A percentile compares a stretch with the other conserved stretches of the same genome.
Evolutionary conservation across 176 grass and related monocot species (phyloP).

Genomic region (Paspalum notatum): DNA sequence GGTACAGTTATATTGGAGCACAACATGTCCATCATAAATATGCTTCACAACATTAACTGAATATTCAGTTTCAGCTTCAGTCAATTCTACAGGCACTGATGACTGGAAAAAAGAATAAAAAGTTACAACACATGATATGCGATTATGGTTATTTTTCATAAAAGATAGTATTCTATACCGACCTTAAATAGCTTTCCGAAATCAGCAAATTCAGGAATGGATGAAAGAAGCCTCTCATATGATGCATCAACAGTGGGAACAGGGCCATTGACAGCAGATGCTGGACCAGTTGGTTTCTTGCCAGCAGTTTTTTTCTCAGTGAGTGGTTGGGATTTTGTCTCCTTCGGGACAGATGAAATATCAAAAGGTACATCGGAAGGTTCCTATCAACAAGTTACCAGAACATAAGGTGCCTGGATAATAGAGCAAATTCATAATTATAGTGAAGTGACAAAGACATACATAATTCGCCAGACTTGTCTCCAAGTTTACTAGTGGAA

Average conservation of each 20-base stretch:
- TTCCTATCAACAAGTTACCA: conserved; percentile 59
- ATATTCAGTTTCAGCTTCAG: conserved; percentile 98
- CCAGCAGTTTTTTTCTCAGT: conserved; percentile 91
- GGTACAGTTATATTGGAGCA: conserved; percentile 96
- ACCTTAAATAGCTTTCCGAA: conserved; percentile 99
- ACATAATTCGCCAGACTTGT: conserved; percentile 85
- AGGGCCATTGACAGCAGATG: conserved; percentile 64
- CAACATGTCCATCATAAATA: conserved; percentile 80
- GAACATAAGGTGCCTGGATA: conserved; percentile 24
- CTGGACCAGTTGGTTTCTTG: conserved; percentile 76
- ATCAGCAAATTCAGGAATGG: conserved; percentile 81
- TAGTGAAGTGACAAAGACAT: conserved; percentile 21
- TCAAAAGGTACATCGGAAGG: conserved; percentile 87
- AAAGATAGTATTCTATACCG: conserved; percentile 21
- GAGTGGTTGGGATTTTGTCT: conserved; percentile 86
- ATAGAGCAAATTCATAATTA: conserved; percentile 7
- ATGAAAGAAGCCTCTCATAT: conserved; percentile 94
- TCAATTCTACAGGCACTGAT: conserved; percentile 89
- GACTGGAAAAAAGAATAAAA: conserved; percentile 63
- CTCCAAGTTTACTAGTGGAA: conserved; percentile 94
- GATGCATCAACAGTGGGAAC: conserved; percentile 70
- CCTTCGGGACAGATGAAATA: conserved; percentile 75
- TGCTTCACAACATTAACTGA: conserved; percentile 96
- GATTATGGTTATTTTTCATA: not conserved
- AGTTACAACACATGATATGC: conserved; percentile 21